These are phyloP conservation scores for Bretschneidera sinensis DNA, from an alignment of 345 rosid species.

Conservation along the genomic window DNA sequence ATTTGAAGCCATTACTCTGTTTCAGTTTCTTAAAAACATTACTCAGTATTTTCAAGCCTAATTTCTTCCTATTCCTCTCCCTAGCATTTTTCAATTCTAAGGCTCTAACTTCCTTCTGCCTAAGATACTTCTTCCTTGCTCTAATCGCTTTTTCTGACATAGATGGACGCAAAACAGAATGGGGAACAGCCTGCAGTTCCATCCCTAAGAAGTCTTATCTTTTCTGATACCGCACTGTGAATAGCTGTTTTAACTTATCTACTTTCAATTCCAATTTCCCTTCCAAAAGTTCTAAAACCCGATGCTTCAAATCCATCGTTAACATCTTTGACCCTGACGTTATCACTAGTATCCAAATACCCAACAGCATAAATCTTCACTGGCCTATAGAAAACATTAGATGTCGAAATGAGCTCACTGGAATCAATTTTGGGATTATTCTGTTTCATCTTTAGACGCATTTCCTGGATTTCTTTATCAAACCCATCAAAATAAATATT, in stretches of 20 bases:
- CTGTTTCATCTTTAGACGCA: constrained; percentile 45
- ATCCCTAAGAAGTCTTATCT: constrained; percentile 69
- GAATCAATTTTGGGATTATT: constrained; percentile 41
- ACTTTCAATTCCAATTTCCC: constrained; percentile 56
- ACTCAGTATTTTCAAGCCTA: constrained; percentile 67
- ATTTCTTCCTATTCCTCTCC: constrained; percentile 72
- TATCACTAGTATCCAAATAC: constrained; percentile 73
- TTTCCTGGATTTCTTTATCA: constrained; percentile 62
- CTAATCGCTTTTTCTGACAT: constrained; percentile 78
- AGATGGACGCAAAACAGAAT: constrained; percentile 77
- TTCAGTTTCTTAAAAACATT: constrained; percentile 78
- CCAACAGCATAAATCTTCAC: constrained; percentile 64
- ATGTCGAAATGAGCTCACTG: constrained; percentile 22
- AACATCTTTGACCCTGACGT: constrained; percentile 74
- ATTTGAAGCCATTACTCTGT: constrained; percentile 45
- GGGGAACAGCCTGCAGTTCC: constrained; percentile 88
- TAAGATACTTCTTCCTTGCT: constrained; percentile 79
- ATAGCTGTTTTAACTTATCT: constrained; percentile 56
- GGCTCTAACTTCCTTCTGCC: constrained; percentile 80
- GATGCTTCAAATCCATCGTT: constrained; percentile 60
- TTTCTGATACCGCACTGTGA: constrained; percentile 81
- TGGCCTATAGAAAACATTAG: constrained; percentile 60
- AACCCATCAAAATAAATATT: constrained; percentile 72
- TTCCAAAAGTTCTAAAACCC: constrained; percentile 48
- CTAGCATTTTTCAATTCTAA: constrained; percentile 70